Evolutionary conservation across 805 yeast genomes (phyloP), one percentile per base, ranked within the genome.

Genomic region (Candida silvicultrix): DNA sequence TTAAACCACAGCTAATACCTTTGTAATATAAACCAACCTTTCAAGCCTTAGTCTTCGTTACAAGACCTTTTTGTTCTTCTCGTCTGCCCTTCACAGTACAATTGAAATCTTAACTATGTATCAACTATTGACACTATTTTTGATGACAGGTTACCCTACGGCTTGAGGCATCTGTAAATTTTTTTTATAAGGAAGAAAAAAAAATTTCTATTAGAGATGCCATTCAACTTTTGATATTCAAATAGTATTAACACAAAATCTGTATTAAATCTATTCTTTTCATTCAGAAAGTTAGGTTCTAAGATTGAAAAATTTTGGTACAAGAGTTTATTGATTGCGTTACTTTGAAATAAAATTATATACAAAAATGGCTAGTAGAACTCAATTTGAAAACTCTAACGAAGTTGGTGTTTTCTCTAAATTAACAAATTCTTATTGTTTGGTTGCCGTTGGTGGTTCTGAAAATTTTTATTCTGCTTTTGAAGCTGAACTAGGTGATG

Each of bases 371-470:
- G 85, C 86, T 55, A 68, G 81, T 48, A 81, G 87, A 75, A 79
- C 87, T 46, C 85, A 80, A 64, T 86, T 86, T 70, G 94, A 86
- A 69, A 85, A 85, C 67, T 83, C 90, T 38, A 86, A 85, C 64
- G 94, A 86, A 67, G 89, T 90, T 55, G 97, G 97, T 64, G 97
- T 90, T 46, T 90, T 90, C 62, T 76, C 97, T 69, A 94, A 89
- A 66, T 77, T 94, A 59, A 94, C 99, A 60, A 94, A 94, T 77
- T 84, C 96, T 28, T 94, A 94, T 77, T 87, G 96, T 64, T 75
- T 94, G 58, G 97, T 92, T 47, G 95, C 99, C 7, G 89, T 94
- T 46, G 98, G 99, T 51, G 99, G 97, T 28, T 89, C 97, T 39
- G 85, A 81, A 63, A 81, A 81, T 65, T 81, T 81, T 57, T 86